Evolutionary conservation across 108 stramenopile genomes (phyloP), one percentile per base, ranked within the genome.

Genomic region (Skeletonema marinoi): DNA sequence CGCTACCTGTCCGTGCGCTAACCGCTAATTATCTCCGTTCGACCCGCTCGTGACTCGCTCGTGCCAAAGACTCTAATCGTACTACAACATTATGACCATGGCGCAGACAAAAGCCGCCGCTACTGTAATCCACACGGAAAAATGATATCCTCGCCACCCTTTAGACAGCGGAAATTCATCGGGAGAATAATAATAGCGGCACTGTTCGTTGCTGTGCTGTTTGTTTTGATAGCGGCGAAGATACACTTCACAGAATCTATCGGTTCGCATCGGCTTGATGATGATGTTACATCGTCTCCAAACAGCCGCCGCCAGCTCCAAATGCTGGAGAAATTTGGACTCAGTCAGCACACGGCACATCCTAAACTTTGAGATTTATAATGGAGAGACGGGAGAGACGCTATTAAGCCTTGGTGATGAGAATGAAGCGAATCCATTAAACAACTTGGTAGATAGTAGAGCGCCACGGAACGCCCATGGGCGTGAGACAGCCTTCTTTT

Each of bases 401-500:
- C 12, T 71, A 31, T 39, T 17, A 35, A 61, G 39, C 62, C 35
- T 71, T 25, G 38, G 25, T 21, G 33, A 74, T 39, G 64, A 46
- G 39, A 42, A 74, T 30, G 17, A 48, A 36, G 65, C 31, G 6
- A 42, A 74, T 74, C 73, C 73, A 19, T 59, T 74, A 44, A 74
- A 51, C 65, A 31, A 64, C 29, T 44, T 74, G 21, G 73, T 65
- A 51, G 73, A 74, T 36, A 48, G n/a, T 63, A 32, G 73, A 29
- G 19, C 42, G 6, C 73, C 73, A 16, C 39, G 33, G 7, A 8
- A 65, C 33, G 1, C 17, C 33, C 17, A 50, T 41, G 60, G 60
- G 42, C 42, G 8, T 6, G 73, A 74, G 48, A 54, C 73, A 0
- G 65, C 44, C 1, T 74, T 74, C 63, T 74, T 74, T 54, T 74